Percentiles rank a stretch among this genome's conserved stretches.
Evolutionary conservation across 2,329 filamentous ascomycete species (phyloP).

Genomic region (Aspergillus ruber): DNA sequence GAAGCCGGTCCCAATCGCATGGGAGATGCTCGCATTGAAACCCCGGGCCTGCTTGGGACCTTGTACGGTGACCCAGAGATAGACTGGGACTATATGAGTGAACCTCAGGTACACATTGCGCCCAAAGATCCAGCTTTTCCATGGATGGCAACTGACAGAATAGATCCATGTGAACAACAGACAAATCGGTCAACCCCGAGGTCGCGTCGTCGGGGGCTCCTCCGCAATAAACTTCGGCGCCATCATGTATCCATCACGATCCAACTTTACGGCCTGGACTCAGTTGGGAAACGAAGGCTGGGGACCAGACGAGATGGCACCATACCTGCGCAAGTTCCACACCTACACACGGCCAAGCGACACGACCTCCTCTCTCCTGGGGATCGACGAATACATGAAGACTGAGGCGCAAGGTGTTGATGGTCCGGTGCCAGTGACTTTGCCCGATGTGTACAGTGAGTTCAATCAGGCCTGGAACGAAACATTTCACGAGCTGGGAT

Average conservation of each 20-base stretch:
- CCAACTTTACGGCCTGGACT: slow-evolving; percentile 42
- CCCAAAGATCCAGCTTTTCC: background rate
- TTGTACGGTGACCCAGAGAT: slow-evolving; percentile 17
- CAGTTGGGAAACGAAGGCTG: slow-evolving; percentile 42
- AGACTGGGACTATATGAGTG: slow-evolving; percentile 21
- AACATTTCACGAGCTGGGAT: slow-evolving; percentile 14
- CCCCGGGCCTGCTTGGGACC: slow-evolving; percentile 13
- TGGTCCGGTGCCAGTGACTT: slow-evolving; percentile 15
- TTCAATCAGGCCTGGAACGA: slow-evolving; percentile 20
- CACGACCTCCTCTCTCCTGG: slow-evolving; percentile 6
- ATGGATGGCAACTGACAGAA: background rate
- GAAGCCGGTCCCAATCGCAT: slow-evolving; percentile 21
- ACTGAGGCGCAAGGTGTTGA: slow-evolving; percentile 10
- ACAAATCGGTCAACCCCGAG: slow-evolving; percentile 39
- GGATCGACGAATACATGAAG: slow-evolving; percentile 12
- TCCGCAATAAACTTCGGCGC: slow-evolving; percentile 40
- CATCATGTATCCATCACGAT: slow-evolving; percentile 15
- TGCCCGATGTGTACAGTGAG: slow-evolving; percentile 27
- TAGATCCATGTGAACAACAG: slow-evolving; percentile 32
- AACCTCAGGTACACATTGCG: slow-evolving; percentile 14
- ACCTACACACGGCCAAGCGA: slow-evolving; percentile 22
- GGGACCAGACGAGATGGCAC: slow-evolving; percentile 40
- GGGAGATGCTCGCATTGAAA: slow-evolving; percentile 16
- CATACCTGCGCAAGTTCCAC: slow-evolving; percentile 45
- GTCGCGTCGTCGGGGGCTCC: slow-evolving; percentile 46